A percentile compares a stretch with the other conserved stretches of the same genome.
These are phyloP conservation scores for Aspergillus coremiiformis DNA, from an alignment of 495 filamentous ascomycete species.

Conservation along the genomic window DNA sequence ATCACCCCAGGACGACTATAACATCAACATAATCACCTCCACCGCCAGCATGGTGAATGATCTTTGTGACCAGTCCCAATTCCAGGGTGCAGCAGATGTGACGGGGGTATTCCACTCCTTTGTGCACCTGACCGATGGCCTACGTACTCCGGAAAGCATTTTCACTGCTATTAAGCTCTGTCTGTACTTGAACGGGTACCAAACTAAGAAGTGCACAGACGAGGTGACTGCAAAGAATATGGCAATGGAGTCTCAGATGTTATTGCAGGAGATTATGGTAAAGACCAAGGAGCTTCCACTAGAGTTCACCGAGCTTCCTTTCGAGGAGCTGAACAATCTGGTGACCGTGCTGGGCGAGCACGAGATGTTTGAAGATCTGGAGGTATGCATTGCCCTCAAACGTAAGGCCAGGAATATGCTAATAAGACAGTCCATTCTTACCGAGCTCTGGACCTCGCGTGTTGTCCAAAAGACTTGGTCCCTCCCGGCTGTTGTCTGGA, in stretches of 20 bases:
- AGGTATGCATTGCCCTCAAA: slow-evolving; percentile 31
- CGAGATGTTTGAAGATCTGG: slow-evolving; percentile 52
- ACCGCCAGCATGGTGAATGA: slow-evolving; percentile 33
- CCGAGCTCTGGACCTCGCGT: slow-evolving; percentile 53
- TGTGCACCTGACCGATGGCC: slow-evolving; percentile 45
- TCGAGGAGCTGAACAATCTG: slow-evolving; percentile 47
- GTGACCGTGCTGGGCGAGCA: slow-evolving; percentile 51
- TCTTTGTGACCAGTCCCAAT: slow-evolving; percentile 36
- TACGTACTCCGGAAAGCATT: slow-evolving; percentile 41
- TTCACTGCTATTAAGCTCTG: slow-evolving; percentile 50
- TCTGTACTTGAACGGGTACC: slow-evolving; percentile 44
- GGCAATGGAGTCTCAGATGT: slow-evolving; percentile 45
- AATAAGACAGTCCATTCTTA: slow-evolving; percentile 39
- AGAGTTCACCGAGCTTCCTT: slow-evolving; percentile 45
- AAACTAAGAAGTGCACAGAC: slow-evolving; percentile 33
- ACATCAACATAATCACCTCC: slow-evolving; percentile 33
- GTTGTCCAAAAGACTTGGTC: slow-evolving; percentile 54
- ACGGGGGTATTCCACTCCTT: slow-evolving; percentile 50
- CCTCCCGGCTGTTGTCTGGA: slow-evolving; percentile 43
- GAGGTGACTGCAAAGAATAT: slow-evolving; percentile 38
- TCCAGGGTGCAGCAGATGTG: slow-evolving; percentile 47
- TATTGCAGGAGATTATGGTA: slow-evolving; percentile 45
- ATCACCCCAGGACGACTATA: slow-evolving; percentile 35
- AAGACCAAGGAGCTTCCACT: slow-evolving; percentile 43
- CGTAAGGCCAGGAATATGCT: neutral